Evolutionary conservation across 805 yeast species (phyloP).

Genomic region (Kuraishia cidri): DNA sequence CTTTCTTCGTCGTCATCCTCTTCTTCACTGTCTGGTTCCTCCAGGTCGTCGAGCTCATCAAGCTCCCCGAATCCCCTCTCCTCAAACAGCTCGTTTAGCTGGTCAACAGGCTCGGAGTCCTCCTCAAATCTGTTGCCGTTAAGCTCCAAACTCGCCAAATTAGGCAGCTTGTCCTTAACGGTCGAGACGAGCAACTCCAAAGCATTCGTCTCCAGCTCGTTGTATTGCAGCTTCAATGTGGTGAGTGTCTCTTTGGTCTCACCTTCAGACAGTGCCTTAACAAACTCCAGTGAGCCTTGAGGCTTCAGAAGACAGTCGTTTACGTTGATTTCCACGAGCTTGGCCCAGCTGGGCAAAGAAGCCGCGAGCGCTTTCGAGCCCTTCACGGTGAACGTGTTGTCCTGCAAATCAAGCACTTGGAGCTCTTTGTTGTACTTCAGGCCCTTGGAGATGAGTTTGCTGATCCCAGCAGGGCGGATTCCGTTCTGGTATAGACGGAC

Average conservation of each 20-base stretch:
- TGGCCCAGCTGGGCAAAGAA: constrained; percentile 52
- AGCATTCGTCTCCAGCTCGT: constrained; percentile 68
- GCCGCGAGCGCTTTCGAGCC: constrained; percentile 62
- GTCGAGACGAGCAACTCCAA: constrained; percentile 51
- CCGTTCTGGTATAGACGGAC: constrained; percentile 92
- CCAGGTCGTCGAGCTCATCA: constrained; percentile 92
- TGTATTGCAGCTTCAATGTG: constrained; percentile 71
- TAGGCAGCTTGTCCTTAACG: constrained; percentile 45
- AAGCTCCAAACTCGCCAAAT: constrained; percentile 62
- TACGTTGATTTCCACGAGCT: constrained; percentile 69
- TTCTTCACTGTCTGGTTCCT: constrained; percentile 66
- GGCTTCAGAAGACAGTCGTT: constrained; percentile 85
- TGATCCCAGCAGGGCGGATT: constrained; percentile 89
- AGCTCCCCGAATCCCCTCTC: constrained; percentile 73
- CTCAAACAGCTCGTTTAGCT: constrained; percentile 54
- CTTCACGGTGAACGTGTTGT: constrained; percentile 77
- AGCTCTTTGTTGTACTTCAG: constrained; percentile 52
- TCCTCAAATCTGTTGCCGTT: constrained; percentile 93
- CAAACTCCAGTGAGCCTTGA: constrained; percentile 56
- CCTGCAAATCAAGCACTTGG: constrained; percentile 78
- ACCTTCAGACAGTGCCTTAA: constrained; percentile 35
- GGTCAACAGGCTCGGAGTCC: constrained; percentile 63
- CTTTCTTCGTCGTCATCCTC: constrained; percentile 59
- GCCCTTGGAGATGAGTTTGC: constrained; percentile 65
- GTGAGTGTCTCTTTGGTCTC: constrained; percentile 31